These are phyloP conservation scores for Lentinula raphanica DNA, from an alignment of 768 basidiomycete genomes.

Conservation along the genomic window DNA sequence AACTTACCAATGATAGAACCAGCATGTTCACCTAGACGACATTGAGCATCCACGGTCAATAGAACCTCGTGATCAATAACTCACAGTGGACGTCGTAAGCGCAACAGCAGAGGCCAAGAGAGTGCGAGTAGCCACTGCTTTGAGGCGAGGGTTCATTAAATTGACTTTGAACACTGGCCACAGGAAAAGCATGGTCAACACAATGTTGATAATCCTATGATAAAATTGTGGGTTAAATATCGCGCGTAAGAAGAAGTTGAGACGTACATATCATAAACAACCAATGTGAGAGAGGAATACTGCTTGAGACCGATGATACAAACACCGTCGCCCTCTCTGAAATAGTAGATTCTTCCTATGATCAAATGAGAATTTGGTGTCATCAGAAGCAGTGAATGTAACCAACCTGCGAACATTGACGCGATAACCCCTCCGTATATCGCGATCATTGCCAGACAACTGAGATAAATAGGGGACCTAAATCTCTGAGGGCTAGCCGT, in stretches of 20 bases:
- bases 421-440: background rate
- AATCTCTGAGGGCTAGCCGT: background rate
- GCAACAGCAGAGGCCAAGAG: background rate
- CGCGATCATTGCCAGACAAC: background rate
- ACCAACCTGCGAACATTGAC: background rate
- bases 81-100: background rate
- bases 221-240: background rate
- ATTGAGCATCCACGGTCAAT: background rate
- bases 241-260: background rate
- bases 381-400: background rate
- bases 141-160: background rate
- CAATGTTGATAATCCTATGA: background rate
- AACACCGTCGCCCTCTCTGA: background rate
- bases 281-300: background rate
- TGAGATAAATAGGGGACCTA: background rate
- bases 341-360: background rate
- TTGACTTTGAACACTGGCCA: slow-evolving; percentile 2
- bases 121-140: background rate
- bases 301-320: background rate
- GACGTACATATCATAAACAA: slow-evolving; percentile 4
- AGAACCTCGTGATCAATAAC: background rate
- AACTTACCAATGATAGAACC: background rate
- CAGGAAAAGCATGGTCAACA: background rate
- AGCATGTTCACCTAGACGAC: background rate
- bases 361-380: background rate